phyloP scores from a whole-genome alignment of 2,329 filamentous ascomycete genomes.

The Trematosphaeria pertusa region DNA sequence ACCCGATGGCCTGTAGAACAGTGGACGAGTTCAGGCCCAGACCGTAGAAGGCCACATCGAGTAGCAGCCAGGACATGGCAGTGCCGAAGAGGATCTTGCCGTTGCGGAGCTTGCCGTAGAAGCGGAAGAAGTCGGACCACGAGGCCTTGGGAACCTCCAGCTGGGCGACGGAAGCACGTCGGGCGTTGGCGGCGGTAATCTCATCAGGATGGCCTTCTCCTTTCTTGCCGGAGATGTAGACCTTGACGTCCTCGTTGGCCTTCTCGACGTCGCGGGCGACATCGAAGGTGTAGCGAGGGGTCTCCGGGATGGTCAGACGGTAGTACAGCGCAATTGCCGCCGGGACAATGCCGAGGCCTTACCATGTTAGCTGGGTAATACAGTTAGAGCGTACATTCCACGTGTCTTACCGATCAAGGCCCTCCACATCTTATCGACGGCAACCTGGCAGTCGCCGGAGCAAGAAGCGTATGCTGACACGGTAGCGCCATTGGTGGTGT shows the following conservation, averaged over 20 bases:
- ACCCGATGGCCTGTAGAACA: slow-evolving; percentile 76
- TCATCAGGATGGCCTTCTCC: slow-evolving; percentile 70
- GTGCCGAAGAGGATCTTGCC: slow-evolving; percentile 77
- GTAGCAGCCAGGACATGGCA: slow-evolving; percentile 73
- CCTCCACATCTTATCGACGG: slow-evolving; percentile 52
- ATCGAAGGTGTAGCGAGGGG: slow-evolving; percentile 51
- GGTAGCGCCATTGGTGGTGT: too few species aligned
- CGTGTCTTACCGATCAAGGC: slow-evolving; percentile 48
- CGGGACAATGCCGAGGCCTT: slow-evolving; percentile 60
- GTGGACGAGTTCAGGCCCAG: slow-evolving; percentile 77
- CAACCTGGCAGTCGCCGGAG: slow-evolving; percentile 37
- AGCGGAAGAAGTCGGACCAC: slow-evolving; percentile 72
- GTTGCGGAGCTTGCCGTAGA: slow-evolving; percentile 76
- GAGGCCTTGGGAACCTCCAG: slow-evolving; percentile 74
- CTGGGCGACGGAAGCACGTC: slow-evolving; percentile 60
- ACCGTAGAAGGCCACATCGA: slow-evolving; percentile 66
- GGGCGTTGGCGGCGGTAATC: slow-evolving; percentile 65
- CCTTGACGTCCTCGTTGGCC: slow-evolving; percentile 73
- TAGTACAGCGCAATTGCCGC: slow-evolving; percentile 51
- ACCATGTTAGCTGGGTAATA: slow-evolving; percentile 64
- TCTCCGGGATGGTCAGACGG: slow-evolving; percentile 52
- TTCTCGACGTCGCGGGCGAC: slow-evolving; percentile 49
- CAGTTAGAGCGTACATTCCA: slow-evolving; percentile 78
- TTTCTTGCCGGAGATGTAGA: slow-evolving; percentile 73
- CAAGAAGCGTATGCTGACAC: slow-evolving; percentile 31